phyloP scores from a whole-genome alignment of 202 grass and related monocot species.

The Setaria viridis region DNA sequence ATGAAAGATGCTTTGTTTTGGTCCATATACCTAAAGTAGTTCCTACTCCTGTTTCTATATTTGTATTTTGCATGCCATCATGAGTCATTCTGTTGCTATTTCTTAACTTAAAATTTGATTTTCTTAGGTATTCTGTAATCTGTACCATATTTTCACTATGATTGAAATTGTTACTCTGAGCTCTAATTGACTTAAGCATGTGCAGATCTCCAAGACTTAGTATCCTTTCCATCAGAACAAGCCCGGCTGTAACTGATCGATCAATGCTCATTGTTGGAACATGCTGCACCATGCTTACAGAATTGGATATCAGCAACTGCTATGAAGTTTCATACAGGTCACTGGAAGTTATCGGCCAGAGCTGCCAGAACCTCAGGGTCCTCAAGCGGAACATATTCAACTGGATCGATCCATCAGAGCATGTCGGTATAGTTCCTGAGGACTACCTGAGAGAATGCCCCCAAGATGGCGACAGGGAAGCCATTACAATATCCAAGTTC shows the following conservation, averaged over 20 bases:
- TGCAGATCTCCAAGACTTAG: constrained; percentile 68
- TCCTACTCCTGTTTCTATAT: not conserved
- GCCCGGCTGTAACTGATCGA: constrained; percentile 61
- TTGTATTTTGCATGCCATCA: constrained; percentile 18
- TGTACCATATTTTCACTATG: not conserved
- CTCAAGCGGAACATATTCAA: constrained; percentile 83
- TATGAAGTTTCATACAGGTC: constrained; percentile 80
- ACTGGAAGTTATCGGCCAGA: constrained; percentile 75
- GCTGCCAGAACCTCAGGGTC: constrained; percentile 67
- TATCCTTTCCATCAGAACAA: constrained; percentile 80
- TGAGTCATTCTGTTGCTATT: not conserved
- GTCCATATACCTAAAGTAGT: not conserved
- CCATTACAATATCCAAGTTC: constrained; percentile 69
- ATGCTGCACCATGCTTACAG: constrained; percentile 64
- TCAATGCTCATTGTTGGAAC: constrained; percentile 67
- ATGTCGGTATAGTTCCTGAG: constrained; percentile 70
- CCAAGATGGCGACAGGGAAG: constrained; percentile 84
- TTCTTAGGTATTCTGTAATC: not conserved
- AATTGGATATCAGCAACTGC: constrained; percentile 94
- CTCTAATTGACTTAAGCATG: constrained; percentile 33
- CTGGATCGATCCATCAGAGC: constrained; percentile 87
- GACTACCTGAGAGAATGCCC: constrained; percentile 82
- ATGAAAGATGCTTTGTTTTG: not conserved
- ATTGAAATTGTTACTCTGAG: not conserved
- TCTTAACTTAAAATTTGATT: not conserved